A percentile compares a stretch with the other conserved stretches of the same genome.
phyloP scores from a whole-genome alignment of 1,284 basidiomycete genomes.

The Amylostereum areolatum region DNA sequence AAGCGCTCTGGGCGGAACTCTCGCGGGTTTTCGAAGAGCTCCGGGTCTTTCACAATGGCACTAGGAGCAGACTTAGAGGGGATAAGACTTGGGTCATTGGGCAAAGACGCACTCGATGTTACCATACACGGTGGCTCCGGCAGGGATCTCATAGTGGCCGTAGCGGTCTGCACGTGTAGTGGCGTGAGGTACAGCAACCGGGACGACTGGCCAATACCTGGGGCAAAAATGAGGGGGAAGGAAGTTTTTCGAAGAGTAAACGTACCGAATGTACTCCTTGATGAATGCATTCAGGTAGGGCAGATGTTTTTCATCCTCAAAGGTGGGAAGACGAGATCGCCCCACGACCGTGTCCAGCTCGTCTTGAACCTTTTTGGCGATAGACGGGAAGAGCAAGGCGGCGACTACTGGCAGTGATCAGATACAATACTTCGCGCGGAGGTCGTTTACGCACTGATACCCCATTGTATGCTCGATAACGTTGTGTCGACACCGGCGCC shows the following conservation, averaged over 20 bases:
- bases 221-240: neutral
- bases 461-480: neutral
- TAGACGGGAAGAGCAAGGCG: too few species aligned
- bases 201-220: slow-evolving; percentile 1
- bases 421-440: too few species aligned
- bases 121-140: slow-evolving; percentile 5
- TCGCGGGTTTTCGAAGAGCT: slow-evolving; percentile 9
- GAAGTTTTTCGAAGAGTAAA: neutral
- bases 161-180: slow-evolving; percentile 3
- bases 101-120: slow-evolving; percentile 8
- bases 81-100: neutral
- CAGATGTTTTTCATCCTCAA: slow-evolving; percentile 8
- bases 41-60: slow-evolving; percentile 6
- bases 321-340: neutral
- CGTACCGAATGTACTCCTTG: slow-evolving; percentile 8
- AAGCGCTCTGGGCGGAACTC: slow-evolving; percentile 17
- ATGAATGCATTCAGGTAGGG: slow-evolving; percentile 7
- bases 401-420: neutral
- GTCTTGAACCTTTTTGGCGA: too few species aligned
- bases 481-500: neutral
- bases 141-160: slow-evolving; percentile 7
- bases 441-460: neutral
- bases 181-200: slow-evolving; percentile 8
- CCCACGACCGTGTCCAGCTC: too few species aligned
- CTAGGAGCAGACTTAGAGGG: neutral